Evolutionary conservation across 177 flowering plant genomes (phyloP), one percentile per base, ranked within the genome.

Genomic region (Telopea speciosissima): DNA sequence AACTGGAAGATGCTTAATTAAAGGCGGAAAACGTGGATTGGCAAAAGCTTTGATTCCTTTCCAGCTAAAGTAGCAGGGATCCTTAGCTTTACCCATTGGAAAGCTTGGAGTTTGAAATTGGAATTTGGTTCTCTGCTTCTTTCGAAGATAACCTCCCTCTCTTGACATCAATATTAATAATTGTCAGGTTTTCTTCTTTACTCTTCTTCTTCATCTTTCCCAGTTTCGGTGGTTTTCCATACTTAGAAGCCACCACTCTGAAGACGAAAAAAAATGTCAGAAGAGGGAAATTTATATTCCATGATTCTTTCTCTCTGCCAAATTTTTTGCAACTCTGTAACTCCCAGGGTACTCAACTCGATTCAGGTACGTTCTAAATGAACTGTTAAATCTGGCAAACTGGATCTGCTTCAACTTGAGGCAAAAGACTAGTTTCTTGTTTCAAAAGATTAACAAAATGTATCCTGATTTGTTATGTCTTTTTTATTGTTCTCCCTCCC

Each of bases 51-150:
- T n/a, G 6, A 58, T 58, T 58, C 61, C 61, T 58, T 58, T 58
- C 9, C 61, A 58, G 14, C 23, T 8, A 58, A 58, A 58, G 61
- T 8, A 58, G 61, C 61, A 17, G 61, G 61, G n/a, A 21, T 10
- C 71, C 76, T 77, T 80, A 49, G 65, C 52, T 68, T 73, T 31
- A 75, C 36, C 52, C 61, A 19, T 58, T 58, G 61, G 61, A 58
- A 58, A 58, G 61, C 73, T 61, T 69, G 44, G 56, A 11, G 23
- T 42, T 56, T 70, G 72, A 71, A 44, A 62, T 78, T 71, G 79
- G 79, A 67, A 72, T 67, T 59, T 69, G 60, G 44, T 59, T 8
- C 10, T 69, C 11, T 68, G 65, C 42, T 33, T 70, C 21, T 17
- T 11, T 12, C 40, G 12, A n/a, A 65, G 17, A 56, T 60, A 6